Percentiles rank a stretch among this genome's conserved stretches.
phyloP scores from a whole-genome alignment of 2,329 filamentous ascomycete genomes.

The Exophiala viscosa region DNA sequence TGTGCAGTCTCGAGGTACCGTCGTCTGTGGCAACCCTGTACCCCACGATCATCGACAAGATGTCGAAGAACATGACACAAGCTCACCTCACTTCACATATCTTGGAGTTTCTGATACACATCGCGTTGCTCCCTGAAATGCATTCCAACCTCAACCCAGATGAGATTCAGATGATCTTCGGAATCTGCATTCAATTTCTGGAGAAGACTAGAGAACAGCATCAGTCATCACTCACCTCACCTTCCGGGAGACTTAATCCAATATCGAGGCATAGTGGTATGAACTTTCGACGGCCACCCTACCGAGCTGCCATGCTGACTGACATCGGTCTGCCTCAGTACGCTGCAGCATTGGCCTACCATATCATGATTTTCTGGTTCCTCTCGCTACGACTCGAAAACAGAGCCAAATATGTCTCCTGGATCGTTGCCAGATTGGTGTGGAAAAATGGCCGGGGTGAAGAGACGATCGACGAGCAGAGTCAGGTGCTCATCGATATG shows the following conservation, averaged over 20 bases:
- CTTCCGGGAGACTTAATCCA: constrained; percentile 27
- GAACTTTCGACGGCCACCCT: constrained; percentile 23
- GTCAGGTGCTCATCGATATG: constrained; percentile 88
- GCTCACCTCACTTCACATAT: constrained; percentile 90
- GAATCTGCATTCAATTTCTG: constrained; percentile 88
- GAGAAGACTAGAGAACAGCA: constrained; percentile 71
- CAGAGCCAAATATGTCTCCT: constrained; percentile 76
- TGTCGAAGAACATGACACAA: constrained; percentile 95
- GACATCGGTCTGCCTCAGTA: constrained; percentile 85
- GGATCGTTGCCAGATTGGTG: constrained; percentile 80
- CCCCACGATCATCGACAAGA: constrained; percentile 81
- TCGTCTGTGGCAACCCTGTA: constrained; percentile 80
- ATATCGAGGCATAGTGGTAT: constrained; percentile 23
- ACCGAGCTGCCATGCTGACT: constrained; percentile 37
- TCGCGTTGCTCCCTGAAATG: constrained; percentile 78
- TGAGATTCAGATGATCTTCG: constrained; percentile 90
- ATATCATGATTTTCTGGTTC: constrained; percentile 97
- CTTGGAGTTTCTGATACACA: constrained; percentile 85
- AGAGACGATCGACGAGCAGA: constrained; percentile 82
- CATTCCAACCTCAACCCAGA: constrained; percentile 87
- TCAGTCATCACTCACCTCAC: constrained; percentile 30
- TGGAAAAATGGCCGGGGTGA: constrained; percentile 73
- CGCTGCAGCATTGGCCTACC: constrained; percentile 87
- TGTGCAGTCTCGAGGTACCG: constrained; percentile 93
- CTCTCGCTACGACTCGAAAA: constrained; percentile 81